Evolutionary conservation across 768 basidiomycete genomes (phyloP).

Genomic region (Suillus variegatus): DNA sequence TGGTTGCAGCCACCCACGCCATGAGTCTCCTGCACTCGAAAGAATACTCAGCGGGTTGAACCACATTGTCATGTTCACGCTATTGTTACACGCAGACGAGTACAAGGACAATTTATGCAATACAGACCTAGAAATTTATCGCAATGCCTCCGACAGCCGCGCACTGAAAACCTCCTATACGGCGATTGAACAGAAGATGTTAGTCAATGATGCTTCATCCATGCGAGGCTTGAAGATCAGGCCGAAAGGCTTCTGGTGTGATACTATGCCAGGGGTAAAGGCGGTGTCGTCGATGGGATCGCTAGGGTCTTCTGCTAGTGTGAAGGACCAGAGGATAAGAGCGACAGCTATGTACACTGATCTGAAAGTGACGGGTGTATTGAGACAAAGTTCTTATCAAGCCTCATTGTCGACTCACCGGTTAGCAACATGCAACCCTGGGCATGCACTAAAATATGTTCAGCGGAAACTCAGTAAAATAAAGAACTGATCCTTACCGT

Average conservation of each 20-base stretch:
- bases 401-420: constrained; percentile 14
- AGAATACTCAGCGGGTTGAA: too few species aligned
- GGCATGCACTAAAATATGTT: constrained; percentile 34
- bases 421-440: constrained; percentile 50
- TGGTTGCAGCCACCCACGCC: too few species aligned
- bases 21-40: too few species aligned
- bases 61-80: not conserved
- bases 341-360: constrained; percentile 67
- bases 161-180: not conserved
- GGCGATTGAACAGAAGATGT: not conserved
- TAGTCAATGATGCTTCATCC: constrained; percentile 12
- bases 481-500: constrained; percentile 30
- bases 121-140: not conserved
- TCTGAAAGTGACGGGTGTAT: constrained; percentile 25
- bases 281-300: constrained; percentile 60
- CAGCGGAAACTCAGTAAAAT: not conserved
- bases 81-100: not conserved
- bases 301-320: constrained; percentile 44
- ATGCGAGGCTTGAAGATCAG: constrained; percentile 54
- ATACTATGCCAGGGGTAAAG: constrained; percentile 64
- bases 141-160: not conserved
- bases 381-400: not conserved
- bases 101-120: not conserved
- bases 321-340: constrained; percentile 65
- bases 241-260: constrained; percentile 62